A percentile compares a stretch with the other conserved stretches of the same genome.
Conservation (phyloP, 768 basidiomycete species). For the Boletus patriciae region DNA sequence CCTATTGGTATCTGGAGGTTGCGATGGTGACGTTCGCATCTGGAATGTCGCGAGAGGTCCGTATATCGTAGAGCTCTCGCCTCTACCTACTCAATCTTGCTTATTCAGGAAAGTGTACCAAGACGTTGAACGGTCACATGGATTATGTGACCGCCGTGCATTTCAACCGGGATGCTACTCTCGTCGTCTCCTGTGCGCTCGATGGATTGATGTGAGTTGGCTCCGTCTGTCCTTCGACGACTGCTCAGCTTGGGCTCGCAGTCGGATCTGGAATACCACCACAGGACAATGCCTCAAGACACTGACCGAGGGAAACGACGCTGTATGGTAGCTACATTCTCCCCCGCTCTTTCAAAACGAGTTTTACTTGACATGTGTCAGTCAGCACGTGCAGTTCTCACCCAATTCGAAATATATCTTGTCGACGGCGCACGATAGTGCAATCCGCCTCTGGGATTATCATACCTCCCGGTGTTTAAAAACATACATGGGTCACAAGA, state of each 20-base stretch:
- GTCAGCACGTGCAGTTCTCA: slow-evolving; percentile 91
- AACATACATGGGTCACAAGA: slow-evolving; percentile 82
- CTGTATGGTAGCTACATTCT: slow-evolving; percentile 58
- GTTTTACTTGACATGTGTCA: slow-evolving; percentile 29
- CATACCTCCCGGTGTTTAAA: slow-evolving; percentile 88
- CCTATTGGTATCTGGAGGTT: slow-evolving; percentile 87
- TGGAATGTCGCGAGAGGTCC: slow-evolving; percentile 87
- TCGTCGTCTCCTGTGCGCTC: slow-evolving; percentile 88
- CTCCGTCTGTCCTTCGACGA: background rate
- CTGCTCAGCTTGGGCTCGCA: slow-evolving; percentile 32
- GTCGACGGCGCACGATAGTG: slow-evolving; percentile 90
- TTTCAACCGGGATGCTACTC: slow-evolving; percentile 88
- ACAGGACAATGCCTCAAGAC: slow-evolving; percentile 97
- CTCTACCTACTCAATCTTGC: too few relatives aligned
- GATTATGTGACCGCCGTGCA: slow-evolving; percentile 95
- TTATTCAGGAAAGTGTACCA: slow-evolving; percentile 70
- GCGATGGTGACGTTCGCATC: slow-evolving; percentile 89
- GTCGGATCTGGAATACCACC: slow-evolving; percentile 93
- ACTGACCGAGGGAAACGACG: slow-evolving; percentile 84
- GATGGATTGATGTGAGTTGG: slow-evolving; percentile 88
- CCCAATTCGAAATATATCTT: slow-evolving; percentile 95
- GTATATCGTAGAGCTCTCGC: background rate
- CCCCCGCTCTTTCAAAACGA: too few relatives aligned
- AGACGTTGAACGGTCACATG: slow-evolving; percentile 87
- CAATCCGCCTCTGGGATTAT: slow-evolving; percentile 94